Conservation (phyloP, 1,139 yeast species). For the Pneumocystis oryctolagi region DNA sequence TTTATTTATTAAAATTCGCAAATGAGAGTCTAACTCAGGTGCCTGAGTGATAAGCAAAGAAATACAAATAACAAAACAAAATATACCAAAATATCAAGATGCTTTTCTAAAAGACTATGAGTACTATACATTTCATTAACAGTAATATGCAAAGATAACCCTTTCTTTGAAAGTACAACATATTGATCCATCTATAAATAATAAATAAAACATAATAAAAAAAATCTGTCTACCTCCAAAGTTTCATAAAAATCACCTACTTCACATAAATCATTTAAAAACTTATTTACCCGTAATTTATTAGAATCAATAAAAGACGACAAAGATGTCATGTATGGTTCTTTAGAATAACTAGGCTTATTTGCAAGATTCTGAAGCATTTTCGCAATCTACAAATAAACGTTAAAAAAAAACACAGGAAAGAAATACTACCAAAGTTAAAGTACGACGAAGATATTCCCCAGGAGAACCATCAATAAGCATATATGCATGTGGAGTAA, state of each 20-base stretch:
- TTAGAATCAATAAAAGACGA: conserved; percentile 24
- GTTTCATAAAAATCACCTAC: conserved; percentile 32
- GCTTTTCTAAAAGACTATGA: conserved; percentile 27
- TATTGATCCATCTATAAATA: conserved; percentile 25
- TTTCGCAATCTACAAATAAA: conserved; percentile 40
- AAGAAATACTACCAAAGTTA: conserved; percentile 36
- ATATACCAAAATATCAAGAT: conserved; percentile 15
- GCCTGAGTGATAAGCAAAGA: not conserved
- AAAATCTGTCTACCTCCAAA: conserved; percentile 18
- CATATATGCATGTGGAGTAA: conserved; percentile 65
- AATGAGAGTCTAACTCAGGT: conserved; percentile 17
- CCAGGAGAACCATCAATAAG: conserved; percentile 27
- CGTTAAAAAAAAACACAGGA: not conserved
- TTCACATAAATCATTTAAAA: conserved; percentile 28
- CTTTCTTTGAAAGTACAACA: conserved; percentile 28
- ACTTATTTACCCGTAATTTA: conserved; percentile 23
- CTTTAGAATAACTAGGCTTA: conserved; percentile 29
- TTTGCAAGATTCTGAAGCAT: conserved; percentile 80
- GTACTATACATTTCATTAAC: conserved; percentile 28
- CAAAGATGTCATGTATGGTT: conserved; percentile 25
- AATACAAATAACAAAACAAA: not conserved
- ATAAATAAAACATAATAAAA: not conserved
- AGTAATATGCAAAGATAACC: conserved; percentile 25
- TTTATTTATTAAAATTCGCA: conserved; percentile 23
- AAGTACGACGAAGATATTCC: conserved; percentile 46